phyloP scores from a whole-genome alignment of 2,329 filamentous ascomycete species.

The Cercospora nicotianae region DNA sequence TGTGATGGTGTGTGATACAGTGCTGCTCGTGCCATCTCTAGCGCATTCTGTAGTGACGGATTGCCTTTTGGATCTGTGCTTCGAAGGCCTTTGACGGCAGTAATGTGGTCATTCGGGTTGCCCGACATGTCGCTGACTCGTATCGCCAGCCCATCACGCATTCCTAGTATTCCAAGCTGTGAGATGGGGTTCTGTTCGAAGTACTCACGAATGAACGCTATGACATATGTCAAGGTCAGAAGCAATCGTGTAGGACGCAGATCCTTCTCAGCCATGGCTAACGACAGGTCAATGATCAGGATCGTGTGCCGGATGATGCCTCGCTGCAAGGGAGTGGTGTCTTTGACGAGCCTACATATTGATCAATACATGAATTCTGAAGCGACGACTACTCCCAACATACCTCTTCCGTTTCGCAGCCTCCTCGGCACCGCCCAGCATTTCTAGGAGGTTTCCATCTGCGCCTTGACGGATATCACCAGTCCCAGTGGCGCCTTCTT shows the following conservation, averaged over 20 bases:
- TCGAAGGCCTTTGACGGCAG: conserved; percentile 63
- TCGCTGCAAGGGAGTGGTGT: conserved; percentile 91
- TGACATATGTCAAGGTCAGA: conserved; percentile 76
- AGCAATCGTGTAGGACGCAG: conserved; percentile 84
- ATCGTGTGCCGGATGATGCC: conserved; percentile 97
- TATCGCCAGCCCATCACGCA: conserved; percentile 87
- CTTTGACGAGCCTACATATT: conserved; percentile 68
- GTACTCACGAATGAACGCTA: conserved; percentile 87
- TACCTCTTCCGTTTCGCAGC: conserved; percentile 39
- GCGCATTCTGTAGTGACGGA: conserved; percentile 76
- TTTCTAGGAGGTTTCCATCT: conserved; percentile 37
- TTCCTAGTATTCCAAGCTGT: conserved; percentile 87
- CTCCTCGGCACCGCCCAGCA: conserved; percentile 41
- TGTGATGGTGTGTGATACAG: conserved; percentile 93
- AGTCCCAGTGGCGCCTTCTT: conserved; percentile 35
- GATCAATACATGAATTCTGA: not conserved
- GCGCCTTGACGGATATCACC: conserved; percentile 40
- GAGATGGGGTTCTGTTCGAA: conserved; percentile 99
- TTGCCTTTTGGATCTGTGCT: conserved; percentile 51
- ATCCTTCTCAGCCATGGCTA: conserved; percentile 94
- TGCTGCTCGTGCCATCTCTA: conserved; percentile 90
- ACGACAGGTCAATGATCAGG: conserved; percentile 85
- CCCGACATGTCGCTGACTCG: conserved; percentile 86
- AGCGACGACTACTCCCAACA: not conserved
- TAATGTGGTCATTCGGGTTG: conserved; percentile 85